Evolutionary conservation across 768 basidiomycete genomes (phyloP), one percentile per base, ranked within the genome.

Genomic region (Kwoniella newhampshirensis): DNA sequence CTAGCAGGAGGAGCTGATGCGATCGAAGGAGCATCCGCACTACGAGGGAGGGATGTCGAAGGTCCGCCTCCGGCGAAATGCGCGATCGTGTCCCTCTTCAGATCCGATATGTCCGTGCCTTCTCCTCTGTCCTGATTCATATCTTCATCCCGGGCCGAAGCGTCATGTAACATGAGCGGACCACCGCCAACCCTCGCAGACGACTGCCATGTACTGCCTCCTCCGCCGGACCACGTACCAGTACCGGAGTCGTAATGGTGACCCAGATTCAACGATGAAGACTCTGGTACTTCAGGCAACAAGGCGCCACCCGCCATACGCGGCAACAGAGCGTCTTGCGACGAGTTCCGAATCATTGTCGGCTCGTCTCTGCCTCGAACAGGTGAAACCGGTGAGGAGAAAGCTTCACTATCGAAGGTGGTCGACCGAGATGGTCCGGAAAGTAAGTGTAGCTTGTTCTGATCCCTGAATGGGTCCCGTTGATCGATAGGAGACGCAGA

Each of bases 21-120:
- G 8, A 15, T 40, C 13, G 39, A 30, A 15, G 36, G 32, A 12
- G 54, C 27, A 28, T 27, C 43, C 13, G 46, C 37, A 15, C 21
- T 28, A 5, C 28, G n/a, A 12, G 57, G 52, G 7, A 23, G 35
- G 12, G 35, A 39, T 20, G 50, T 43, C n/a, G 48, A 26, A 25
- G 54, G n/a, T n/a, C n/a, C 12, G 21, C 43, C 43, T 32, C 49
- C 23, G 23, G 57, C 70, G 8, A 69, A 45, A 26, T 59, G 59
- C 2, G 67, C 66, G 12, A 73, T 40, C 1, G 66, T 73, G 18
- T 73, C 71, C 36, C 66, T 51, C 54, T 73, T 73, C 23, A 73
- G 53, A 35, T 73, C 71, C 9, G 61, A 27, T 17, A 59, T 39
- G 21, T 66, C 67, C 12, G 54, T 60, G 8, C 59, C 50, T n/a